Evolutionary conservation across 495 filamentous ascomycete genomes (phyloP), one percentile per base, ranked within the genome.

Genomic region (Entonaema liquescens): DNA sequence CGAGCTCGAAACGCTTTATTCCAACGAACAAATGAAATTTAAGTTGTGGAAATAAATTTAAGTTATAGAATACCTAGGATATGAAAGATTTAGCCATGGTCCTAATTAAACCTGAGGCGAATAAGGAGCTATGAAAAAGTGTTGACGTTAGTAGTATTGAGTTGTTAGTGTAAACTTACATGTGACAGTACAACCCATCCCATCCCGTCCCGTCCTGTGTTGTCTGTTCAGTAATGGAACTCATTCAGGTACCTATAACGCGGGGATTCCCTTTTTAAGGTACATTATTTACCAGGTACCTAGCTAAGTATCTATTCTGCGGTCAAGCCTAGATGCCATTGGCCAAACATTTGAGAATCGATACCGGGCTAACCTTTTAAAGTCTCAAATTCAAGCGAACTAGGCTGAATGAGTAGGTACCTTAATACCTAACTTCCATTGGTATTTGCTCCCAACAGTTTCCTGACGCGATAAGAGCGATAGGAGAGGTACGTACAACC

Each of bases 91-190:
- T 57, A 8, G 54, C 31, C 15, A 40, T 19, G n/a, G 21, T 44
- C 23, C 12, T 33, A 59, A 40, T 19, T 15, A 29, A 42, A 19
- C n/a, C 5, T 17, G 29, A 56, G 23, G 28, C 17, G 25, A 56
- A 56, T n/a, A 53, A 25, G 55, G 26, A 38, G 21, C 19, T 19
- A 21, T 15, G 9, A 42, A 70, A 57, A 63, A 58, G 50, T 57
- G 58, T 68, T 68, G 65, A 68, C 50, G 67, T 69, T 63, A 59
- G 40, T 23, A 61, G 9, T 17, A 31, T 63, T 52, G 21, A 53
- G 40, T 53, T 33, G 17, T 49, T 64, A 59, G 64, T 44, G 55
- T 35, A 40, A 67, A 72, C 69, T 72, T 67, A 64, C 69, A 72
- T 72, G 69, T 72, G 69, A 72, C 52, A 35, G 29, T 56, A 36